These are phyloP conservation scores for Ramularia collo-cygni DNA, from an alignment of 2,329 filamentous ascomycete species.

Conservation along the genomic window DNA sequence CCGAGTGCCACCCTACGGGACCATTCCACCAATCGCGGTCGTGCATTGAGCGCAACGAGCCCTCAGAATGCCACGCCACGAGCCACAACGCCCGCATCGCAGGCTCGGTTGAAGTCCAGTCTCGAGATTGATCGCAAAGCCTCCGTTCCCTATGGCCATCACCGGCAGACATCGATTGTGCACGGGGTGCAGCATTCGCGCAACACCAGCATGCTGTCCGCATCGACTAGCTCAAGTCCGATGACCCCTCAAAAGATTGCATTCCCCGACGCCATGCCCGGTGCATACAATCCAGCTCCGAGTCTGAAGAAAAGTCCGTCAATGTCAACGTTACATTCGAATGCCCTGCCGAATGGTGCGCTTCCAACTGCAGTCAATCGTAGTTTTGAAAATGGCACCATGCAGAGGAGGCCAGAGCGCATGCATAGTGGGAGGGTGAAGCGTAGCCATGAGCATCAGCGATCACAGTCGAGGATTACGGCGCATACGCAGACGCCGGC, in stretches of 20 bases:
- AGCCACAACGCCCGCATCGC: slow-evolving; percentile 36
- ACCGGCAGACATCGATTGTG: slow-evolving; percentile 94
- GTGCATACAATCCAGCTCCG: slow-evolving; percentile 9
- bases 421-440: slow-evolving; percentile 51
- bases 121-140: slow-evolving; percentile 42
- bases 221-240: slow-evolving; percentile 68
- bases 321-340: slow-evolving; percentile 24
- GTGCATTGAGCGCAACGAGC: slow-evolving; percentile 38
- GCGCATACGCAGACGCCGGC: slow-evolving; percentile 43
- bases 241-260: slow-evolving; percentile 82
- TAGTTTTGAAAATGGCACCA: slow-evolving; percentile 22
- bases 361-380: slow-evolving; percentile 15
- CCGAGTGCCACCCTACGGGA: slow-evolving; percentile 30
- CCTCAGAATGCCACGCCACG: slow-evolving; percentile 38
- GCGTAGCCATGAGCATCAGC: slow-evolving; percentile 69
- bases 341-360: slow-evolving; percentile 15
- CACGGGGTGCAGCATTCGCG: slow-evolving; percentile 89
- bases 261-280: slow-evolving; percentile 18
- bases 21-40: slow-evolving; percentile 39
- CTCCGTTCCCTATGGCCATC: slow-evolving; percentile 67
- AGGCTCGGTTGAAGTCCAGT: slow-evolving; percentile 33
- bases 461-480: slow-evolving; percentile 52
- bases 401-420: slow-evolving; percentile 34
- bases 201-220: slow-evolving; percentile 78
- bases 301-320: slow-evolving; percentile 29